These are phyloP conservation scores for Helichrysum umbraculigerum DNA, from an alignment of 129 eudicot species.

Conservation along the genomic window DNA sequence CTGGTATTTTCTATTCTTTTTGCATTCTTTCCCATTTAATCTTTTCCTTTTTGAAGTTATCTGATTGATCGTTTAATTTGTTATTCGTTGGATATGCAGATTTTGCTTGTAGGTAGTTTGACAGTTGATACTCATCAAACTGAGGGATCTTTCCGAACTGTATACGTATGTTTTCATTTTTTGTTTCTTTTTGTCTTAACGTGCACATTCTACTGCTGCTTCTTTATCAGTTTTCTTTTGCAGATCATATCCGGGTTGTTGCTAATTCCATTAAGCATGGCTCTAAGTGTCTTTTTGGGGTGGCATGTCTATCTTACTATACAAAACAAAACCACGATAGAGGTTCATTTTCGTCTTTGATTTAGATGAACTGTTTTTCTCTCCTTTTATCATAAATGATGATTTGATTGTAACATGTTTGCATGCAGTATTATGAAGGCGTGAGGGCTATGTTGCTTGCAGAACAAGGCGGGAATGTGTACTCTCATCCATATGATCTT, in stretches of 20 bases:
- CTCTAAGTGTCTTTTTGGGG: conserved; percentile 60
- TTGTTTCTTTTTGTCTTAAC: background rate
- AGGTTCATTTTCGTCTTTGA: conserved; percentile 39
- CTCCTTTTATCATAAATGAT: background rate
- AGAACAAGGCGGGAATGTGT: conserved; percentile 82
- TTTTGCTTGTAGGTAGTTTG: conserved; percentile 79
- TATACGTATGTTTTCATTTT: conserved; percentile 50
- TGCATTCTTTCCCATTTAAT: background rate
- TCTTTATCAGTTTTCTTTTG: background rate
- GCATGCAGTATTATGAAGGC: conserved; percentile 84
- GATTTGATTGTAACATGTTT: conserved; percentile 13
- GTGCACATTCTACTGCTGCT: background rate
- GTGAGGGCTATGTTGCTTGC: conserved; percentile 97
- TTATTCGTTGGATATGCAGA: conserved; percentile 38
- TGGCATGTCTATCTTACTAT: conserved; percentile 81
- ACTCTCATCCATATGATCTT: conserved; percentile 84
- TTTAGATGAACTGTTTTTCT: background rate
- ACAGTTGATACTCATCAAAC: conserved; percentile 48
- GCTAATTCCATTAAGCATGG: conserved; percentile 58
- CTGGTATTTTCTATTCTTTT: conserved; percentile 48
- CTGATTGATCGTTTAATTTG: background rate
- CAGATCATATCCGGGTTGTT: conserved; percentile 74
- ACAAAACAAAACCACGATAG: conserved; percentile 91
- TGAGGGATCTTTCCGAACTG: conserved; percentile 54
- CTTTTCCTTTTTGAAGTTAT: background rate